Evolutionary conservation across 495 filamentous ascomycete genomes (phyloP), one percentile per base, ranked within the genome.

Genomic region (Penicillium paxilli): DNA sequence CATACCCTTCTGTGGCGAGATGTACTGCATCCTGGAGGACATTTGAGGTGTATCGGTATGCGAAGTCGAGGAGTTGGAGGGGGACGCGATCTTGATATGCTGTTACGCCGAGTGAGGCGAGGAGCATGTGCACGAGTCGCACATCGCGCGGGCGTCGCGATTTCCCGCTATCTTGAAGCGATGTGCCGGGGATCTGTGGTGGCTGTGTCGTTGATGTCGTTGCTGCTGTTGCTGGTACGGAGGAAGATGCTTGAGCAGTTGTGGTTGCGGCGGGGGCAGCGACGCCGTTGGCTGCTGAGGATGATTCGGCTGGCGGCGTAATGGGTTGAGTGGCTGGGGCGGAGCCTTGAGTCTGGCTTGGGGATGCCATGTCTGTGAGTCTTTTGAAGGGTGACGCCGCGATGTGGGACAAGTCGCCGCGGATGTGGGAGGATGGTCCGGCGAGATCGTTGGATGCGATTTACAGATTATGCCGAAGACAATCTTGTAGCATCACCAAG

Each of bases 31-130:
- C 77, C 54, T 80, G 76, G 12, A 78, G 70, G 0, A 78, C 71
- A 35, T 72, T 72, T 32, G 77, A 75, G 5, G 82, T 83, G 71
- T 85, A 87, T 40, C 93, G 89, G 82, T 98, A 98, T 17, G 94
- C 92, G 69, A 98, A 96, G 71, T 98, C 94, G 66, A 98, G 85
- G 35, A 98, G 87, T 59, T 96, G 89, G 3, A 97, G 83, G 0
- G 94, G 93, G 1, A 98, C 92, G 54, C 94, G 91, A 64, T 91
- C 90, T 75, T 96, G 91, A 80, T 95, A 98, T 23, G 88, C 80
- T 11, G 86, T 88, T 3, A 97, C 91, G 60, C 93, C 92, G 45
- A 94, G 86, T 1, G 85, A 86, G 46, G 89, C 85, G 32, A 98
- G 88, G 41, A 98, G 83, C 54, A 97, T 86, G 69, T 98, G 93